Evolutionary conservation across 2,329 filamentous ascomycete species (phyloP).

Genomic region (Conoideocrella luteorostrata): DNA sequence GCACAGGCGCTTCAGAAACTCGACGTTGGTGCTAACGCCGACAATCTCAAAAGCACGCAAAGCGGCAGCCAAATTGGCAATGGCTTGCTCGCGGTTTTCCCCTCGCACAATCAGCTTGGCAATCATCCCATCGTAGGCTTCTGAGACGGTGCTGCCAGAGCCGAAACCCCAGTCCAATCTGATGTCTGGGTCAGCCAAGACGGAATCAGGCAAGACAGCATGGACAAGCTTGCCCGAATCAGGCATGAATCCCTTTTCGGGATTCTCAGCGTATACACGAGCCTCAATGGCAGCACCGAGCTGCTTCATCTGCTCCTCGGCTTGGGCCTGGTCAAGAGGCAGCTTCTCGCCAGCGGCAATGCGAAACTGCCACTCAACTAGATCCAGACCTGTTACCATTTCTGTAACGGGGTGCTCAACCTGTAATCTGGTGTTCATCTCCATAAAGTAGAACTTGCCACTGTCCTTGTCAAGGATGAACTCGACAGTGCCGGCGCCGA

Average conservation of each 20-base stretch:
- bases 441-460: slow-evolving; percentile 75
- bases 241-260: slow-evolving; percentile 84
- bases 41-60: slow-evolving; percentile 88
- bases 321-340: slow-evolving; percentile 51
- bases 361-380: slow-evolving; percentile 95
- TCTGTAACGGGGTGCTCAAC: slow-evolving; percentile 92
- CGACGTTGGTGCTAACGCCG: slow-evolving; percentile 89
- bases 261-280: slow-evolving; percentile 93
- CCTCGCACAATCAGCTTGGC: slow-evolving; percentile 93
- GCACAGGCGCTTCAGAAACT: slow-evolving; percentile 88
- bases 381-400: slow-evolving; percentile 62
- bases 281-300: slow-evolving; percentile 90
- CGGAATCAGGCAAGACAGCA: slow-evolving; percentile 63
- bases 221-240: slow-evolving; percentile 86
- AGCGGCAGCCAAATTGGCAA: slow-evolving; percentile 74
- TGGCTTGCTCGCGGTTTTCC: slow-evolving; percentile 67
- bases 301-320: slow-evolving; percentile 67
- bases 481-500: slow-evolving; percentile 84
- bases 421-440: slow-evolving; percentile 83
- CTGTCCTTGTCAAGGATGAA: slow-evolving; percentile 82
- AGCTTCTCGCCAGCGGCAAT: slow-evolving; percentile 53
- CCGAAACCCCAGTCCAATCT: slow-evolving; percentile 92
- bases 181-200: slow-evolving; percentile 59
- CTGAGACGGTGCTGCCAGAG: slow-evolving; percentile 83
- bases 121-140: slow-evolving; percentile 98